Base-by-base conservation (phyloP, 768 basidiomycete species). In the Saitozyma sp. region DNA sequence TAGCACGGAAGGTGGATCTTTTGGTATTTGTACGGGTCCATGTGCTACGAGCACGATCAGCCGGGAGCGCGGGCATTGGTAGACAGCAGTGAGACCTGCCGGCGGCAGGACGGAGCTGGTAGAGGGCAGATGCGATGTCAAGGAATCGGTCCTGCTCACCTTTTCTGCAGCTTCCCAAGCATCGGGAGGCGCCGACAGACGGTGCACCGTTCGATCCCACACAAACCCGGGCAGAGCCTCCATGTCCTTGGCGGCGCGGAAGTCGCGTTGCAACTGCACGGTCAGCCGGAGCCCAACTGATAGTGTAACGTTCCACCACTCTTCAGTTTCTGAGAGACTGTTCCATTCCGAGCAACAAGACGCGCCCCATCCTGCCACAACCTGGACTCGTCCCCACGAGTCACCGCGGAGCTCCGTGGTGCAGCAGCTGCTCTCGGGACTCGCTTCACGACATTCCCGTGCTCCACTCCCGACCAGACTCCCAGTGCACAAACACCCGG, bases 221-320 rank as follows among this genome's bases (percentile, higher is more conserved):
- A 14, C 55, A 54, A 74, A 70, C 7, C 72, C 72, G n/a, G 69
- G 69, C 53, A 69, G 53, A 2, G 56, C 58, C 56, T 73, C 66
- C 64, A 69, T 68, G 37, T 73, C 71, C 49, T 65, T 74, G 5
- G 63, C 67, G 50, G 68, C 69, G 40, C 63, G 66, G 55, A 58
- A 74, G 43, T 74, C 72, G 6, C 72, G 49, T 59, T 74, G 72
- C 13, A 74, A 49, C 45, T 17, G 29, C 29, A 5, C 29, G 29
- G 5, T 29, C 29, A 29, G 29, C 29, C 29, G 29, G 29, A 29
- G 29, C 29, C 29, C 29, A 29, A 2, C 29, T 2, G 5, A 29
- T 5, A 29, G 29, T 29, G 29, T 29, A 29, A 5, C 29, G 29
- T 29, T 29, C 5, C 29, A 5, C 29, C 29, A 29, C 29, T 29